Evolutionary conservation across 768 basidiomycete genomes (phyloP).

Genomic region (Boletus vermiculosoides): DNA sequence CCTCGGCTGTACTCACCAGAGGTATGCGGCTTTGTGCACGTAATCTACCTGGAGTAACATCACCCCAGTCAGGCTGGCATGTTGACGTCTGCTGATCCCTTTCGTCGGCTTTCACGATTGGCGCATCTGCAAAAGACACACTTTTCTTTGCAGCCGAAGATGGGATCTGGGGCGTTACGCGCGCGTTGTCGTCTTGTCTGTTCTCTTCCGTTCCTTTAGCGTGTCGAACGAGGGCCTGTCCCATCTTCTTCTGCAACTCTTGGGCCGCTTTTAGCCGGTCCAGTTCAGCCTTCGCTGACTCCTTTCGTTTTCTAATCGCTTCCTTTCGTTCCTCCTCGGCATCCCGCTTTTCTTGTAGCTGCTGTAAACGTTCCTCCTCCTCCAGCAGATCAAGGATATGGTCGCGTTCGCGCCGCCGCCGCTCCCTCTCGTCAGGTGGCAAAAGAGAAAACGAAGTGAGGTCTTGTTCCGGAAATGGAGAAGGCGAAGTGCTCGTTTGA

Average conservation of each 20-base stretch:
- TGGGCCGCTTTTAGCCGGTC: conserved; percentile 38
- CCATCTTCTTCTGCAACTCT: conserved; percentile 77
- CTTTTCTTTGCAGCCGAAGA: conserved; percentile 51
- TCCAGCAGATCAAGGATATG: conserved; percentile 67
- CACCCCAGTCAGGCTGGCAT: conserved; percentile 47
- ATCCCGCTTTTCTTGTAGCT: conserved; percentile 39
- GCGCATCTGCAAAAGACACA: conserved; percentile 60
- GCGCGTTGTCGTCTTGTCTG: conserved; percentile 29
- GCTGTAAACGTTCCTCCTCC: conserved; percentile 58
- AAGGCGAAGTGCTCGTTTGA: conserved; percentile 17
- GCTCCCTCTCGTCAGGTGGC: conserved; percentile 45
- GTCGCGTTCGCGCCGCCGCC: conserved; percentile 56
- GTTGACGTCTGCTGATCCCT: conserved; percentile 3
- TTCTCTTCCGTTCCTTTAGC: conserved; percentile 36
- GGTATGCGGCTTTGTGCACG: conserved; percentile 38
- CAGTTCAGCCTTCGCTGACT: conserved; percentile 44
- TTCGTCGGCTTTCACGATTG: conserved; percentile 23
- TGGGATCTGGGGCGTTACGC: conserved; percentile 25
- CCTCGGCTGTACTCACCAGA: conserved; percentile 29
- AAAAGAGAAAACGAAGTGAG: conserved; percentile 48
- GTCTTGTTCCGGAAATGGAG: conserved; percentile 40
- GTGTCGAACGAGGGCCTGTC: conserved; percentile 57
- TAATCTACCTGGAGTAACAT: conserved; percentile 52
- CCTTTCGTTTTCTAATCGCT: conserved; percentile 49
- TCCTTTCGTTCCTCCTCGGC: conserved; percentile 45